Evolutionary conservation across 1,139 yeast genomes (phyloP), one percentile per base, ranked within the genome.

Genomic region (Taphrina communis): DNA sequence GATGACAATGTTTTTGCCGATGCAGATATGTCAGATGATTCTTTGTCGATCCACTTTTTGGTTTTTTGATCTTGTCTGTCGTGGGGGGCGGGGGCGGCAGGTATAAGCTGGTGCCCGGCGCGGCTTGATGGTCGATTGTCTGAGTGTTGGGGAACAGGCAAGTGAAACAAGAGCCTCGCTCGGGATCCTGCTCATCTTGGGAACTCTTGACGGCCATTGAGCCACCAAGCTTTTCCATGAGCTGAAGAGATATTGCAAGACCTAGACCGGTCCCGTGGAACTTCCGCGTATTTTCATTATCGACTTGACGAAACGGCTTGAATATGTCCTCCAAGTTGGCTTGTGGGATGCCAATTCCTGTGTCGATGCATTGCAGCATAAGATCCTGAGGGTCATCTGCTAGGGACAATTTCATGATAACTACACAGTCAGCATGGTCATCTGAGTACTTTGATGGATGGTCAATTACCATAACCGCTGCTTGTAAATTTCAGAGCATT

Each of bases 281-380:
- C 77, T 89, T 90, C 76, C 96, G 84, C 0, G 96, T 90, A 0
- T 96, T 90, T 1, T 96, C 89, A 65, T 96, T 96, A 80, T 90
- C 97, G 2, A 96, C 96, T 78, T 90, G 97, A 75, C 96, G 88
- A 81, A 90, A 90, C 5, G 94, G 90, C 75, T 90, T 96, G 75
- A 90, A 90, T 75, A 90, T 90, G 55, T 90, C 83, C 60, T 91
- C 96, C 60, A 90, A 81, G 76, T 89, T 90, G 75, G 90, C 96
- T 76, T 85, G 87, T 76, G 88, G 90, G 72, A 90, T 90, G 75
- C 96, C 96, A 73, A 90, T 89, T 77, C 96, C 96, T 0, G 96
- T 90, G 51, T 71, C 73, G 72, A 58, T 44, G 92, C 57, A 61
- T 25, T 58, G 62, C 25, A 58, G 25, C 52, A 44, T 58, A 12